Conservation (phyloP, 371 early-diverging fungal species). For the Actinomortierella ambigua region DNA sequence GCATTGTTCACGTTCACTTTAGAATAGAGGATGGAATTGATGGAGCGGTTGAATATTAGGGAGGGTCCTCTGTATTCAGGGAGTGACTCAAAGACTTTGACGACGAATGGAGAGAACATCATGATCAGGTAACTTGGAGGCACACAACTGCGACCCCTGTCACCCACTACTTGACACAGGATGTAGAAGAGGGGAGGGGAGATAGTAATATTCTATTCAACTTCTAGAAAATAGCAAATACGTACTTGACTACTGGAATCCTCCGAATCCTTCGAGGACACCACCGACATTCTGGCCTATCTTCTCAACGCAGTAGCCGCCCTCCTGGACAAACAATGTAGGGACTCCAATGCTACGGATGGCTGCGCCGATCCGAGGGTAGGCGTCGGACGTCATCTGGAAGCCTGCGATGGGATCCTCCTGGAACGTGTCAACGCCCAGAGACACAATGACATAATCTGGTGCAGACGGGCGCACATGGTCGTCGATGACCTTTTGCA, state of each 20-base stretch:
- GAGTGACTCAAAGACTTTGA: no score
- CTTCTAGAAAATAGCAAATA: background rate
- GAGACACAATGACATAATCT: constrained; percentile 56
- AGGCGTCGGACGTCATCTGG: constrained; percentile 55
- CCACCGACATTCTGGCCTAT: constrained; percentile 64
- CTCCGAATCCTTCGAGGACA: constrained; percentile 57
- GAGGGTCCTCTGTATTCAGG: no score
- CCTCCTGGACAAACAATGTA: constrained; percentile 77
- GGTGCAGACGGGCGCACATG: constrained; percentile 50
- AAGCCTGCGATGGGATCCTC: constrained; percentile 76
- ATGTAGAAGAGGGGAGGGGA: no score
- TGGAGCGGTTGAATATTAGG: no score
- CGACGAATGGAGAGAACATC: no score
- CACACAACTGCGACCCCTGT: no score
- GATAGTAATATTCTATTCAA: no score
- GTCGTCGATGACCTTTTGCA: constrained; percentile 38
- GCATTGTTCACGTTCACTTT: no score
- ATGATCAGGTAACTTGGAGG: no score
- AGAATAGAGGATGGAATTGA: no score
- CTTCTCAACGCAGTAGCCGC: constrained; percentile 67
- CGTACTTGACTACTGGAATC: constrained; percentile 8
- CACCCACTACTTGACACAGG: no score
- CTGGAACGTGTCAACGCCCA: constrained; percentile 65
- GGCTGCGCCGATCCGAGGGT: constrained; percentile 55
- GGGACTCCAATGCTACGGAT: constrained; percentile 53